These are phyloP conservation scores for Pinus tabuliformis DNA, from an alignment of 75 land plant species.

Conservation along the genomic window DNA sequence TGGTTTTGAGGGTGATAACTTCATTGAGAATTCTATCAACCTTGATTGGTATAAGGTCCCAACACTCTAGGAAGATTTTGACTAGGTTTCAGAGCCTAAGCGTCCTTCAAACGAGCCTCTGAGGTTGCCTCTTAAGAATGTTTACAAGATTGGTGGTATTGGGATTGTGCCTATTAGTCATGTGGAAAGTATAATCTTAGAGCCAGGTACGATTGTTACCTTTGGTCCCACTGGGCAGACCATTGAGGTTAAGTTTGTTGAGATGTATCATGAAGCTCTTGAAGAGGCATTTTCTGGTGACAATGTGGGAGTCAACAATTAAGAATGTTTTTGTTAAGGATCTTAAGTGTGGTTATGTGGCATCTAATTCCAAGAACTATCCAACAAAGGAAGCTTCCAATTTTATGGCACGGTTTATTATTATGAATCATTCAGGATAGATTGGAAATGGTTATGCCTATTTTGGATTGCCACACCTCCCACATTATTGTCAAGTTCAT, in stretches of 20 bases:
- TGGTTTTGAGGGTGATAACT: conserved; percentile 50
- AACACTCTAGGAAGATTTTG: conserved; percentile 38
- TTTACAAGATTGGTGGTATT: conserved; percentile 53
- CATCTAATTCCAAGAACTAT: conserved; percentile 44
- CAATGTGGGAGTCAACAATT: conserved; percentile 50
- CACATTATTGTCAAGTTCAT: conserved; percentile 44
- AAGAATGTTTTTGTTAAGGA: conserved; percentile 54
- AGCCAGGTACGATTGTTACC: conserved; percentile 43
- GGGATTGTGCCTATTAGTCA: conserved; percentile 52
- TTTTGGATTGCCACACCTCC: conserved; percentile 56
- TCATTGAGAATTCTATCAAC: conserved; percentile 45
- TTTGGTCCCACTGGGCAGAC: conserved; percentile 52
- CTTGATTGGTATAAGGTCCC: conserved; percentile 71
- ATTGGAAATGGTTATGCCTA: conserved; percentile 56
- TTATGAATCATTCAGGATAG: conserved; percentile 19
- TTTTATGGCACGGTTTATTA: conserved; percentile 27
- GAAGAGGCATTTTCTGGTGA: conserved; percentile 40
- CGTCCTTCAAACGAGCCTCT: conserved; percentile 42
- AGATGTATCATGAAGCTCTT: conserved; percentile 42
- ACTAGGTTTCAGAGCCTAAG: conserved; percentile 42
- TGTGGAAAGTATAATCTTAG: conserved; percentile 39
- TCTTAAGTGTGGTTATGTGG: conserved; percentile 43
- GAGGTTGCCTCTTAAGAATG: conserved; percentile 37
- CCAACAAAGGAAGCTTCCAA: conserved; percentile 46
- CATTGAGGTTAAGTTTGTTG: conserved; percentile 48